These are phyloP conservation scores for Pseudopithomyces maydicus DNA, from an alignment of 2,329 filamentous ascomycete genomes.

Conservation along the genomic window DNA sequence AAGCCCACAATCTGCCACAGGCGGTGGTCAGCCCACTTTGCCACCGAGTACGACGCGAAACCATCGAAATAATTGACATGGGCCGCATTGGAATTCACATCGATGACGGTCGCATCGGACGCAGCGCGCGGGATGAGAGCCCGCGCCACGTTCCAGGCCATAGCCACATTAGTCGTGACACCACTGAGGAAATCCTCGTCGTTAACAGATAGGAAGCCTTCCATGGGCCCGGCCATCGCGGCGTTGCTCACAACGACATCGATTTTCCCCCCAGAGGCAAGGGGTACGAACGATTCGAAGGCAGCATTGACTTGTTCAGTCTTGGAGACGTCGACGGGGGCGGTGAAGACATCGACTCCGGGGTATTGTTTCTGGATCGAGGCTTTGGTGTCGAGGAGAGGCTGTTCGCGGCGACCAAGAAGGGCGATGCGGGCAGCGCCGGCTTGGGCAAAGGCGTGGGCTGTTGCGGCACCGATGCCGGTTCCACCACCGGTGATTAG, in stretches of 20 bases:
- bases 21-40: constrained; percentile 44
- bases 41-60: constrained; percentile 36
- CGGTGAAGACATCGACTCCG: constrained; percentile 13
- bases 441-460: constrained; percentile 50
- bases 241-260: constrained; percentile 32
- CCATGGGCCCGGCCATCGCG: constrained; percentile 12
- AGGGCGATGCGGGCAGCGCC: constrained; percentile 52
- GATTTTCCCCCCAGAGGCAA: constrained; percentile 14
- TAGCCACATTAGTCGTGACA: constrained; percentile 21
- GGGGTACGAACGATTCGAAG: constrained; percentile 15
- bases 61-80: constrained; percentile 19
- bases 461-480: constrained; percentile 54
- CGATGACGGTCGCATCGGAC: constrained; percentile 23
- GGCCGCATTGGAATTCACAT: constrained; percentile 21
- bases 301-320: constrained; percentile 21
- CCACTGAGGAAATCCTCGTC: constrained; percentile 14
- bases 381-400: constrained; percentile 43
- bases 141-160: constrained; percentile 22
- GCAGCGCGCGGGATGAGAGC: constrained; percentile 27
- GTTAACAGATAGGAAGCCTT: constrained; percentile 11
- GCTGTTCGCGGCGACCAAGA: constrained; percentile 46
- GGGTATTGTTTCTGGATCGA: constrained; percentile 28
- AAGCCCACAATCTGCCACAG: constrained; percentile 43
- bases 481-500: constrained; percentile 49
- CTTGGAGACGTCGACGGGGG: constrained; percentile 23